These are phyloP conservation scores for Coemansia sp. DNA, from an alignment of 192 early-diverging fungal genomes.

Conservation along the genomic window DNA sequence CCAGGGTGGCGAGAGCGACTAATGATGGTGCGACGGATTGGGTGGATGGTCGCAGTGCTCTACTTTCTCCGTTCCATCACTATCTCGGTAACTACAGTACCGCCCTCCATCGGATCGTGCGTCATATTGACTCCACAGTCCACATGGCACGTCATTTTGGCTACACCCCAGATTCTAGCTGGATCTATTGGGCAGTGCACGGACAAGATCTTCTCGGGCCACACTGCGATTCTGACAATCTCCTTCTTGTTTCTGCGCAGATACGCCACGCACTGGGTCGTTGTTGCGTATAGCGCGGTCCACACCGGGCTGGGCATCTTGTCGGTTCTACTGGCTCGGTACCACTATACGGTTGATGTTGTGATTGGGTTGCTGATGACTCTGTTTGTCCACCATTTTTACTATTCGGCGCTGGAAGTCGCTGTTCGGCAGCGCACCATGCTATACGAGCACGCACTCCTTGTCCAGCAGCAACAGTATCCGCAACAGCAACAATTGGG, in stretches of 20 bases:
- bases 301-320: conserved; percentile 48
- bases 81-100: conserved; percentile 59
- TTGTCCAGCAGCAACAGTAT: neutral
- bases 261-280: conserved; percentile 52
- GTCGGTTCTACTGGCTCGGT: conserved; percentile 56
- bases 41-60: conserved; percentile 57
- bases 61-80: conserved; percentile 61
- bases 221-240: conserved; percentile 58
- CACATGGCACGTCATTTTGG: conserved; percentile 47
- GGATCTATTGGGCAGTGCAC: conserved; percentile 58
- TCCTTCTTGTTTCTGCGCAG: conserved; percentile 59
- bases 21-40: conserved; percentile 56
- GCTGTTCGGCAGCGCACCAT: conserved; percentile 13
- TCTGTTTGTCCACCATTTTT: conserved; percentile 56
- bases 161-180: conserved; percentile 52
- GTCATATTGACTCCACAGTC: conserved; percentile 39
- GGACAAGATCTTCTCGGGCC: conserved; percentile 67
- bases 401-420: conserved; percentile 52
- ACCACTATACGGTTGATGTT: conserved; percentile 67
- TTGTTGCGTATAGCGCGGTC: conserved; percentile 44
- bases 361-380: conserved; percentile 60
- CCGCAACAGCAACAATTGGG: neutral
- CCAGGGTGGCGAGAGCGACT: conserved; percentile 56
- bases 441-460: neutral
- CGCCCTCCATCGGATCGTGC: conserved; percentile 52